A percentile compares a stretch with the other conserved stretches of the same genome.
phyloP scores from a whole-genome alignment of 1,284 basidiomycete genomes.

The Fomitopsis betulina region DNA sequence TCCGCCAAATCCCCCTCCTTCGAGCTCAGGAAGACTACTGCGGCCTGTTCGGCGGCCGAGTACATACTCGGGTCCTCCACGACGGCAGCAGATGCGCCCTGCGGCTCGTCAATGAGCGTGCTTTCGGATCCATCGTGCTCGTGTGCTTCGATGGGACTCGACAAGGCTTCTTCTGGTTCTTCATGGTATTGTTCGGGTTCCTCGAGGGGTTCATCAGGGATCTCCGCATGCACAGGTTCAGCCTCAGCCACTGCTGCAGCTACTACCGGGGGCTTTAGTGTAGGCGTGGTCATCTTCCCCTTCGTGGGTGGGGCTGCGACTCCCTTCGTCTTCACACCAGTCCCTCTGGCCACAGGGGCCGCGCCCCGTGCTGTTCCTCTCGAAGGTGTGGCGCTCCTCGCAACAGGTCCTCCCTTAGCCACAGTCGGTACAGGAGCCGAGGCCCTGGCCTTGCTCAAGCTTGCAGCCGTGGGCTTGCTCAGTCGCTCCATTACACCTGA shows the following conservation, averaged over 20 bases:
- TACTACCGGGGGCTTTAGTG: conserved; percentile 10
- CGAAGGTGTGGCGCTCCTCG: conserved; percentile 21
- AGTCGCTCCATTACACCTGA: conserved; percentile 53
- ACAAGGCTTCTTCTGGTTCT: conserved; percentile 9
- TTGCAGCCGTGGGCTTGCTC: conserved; percentile 74
- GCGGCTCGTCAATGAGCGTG: conserved; percentile 12
- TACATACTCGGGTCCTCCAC: conserved; percentile 8
- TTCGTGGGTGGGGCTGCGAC: conserved; percentile 11
- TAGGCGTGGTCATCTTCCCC: conserved; percentile 13
- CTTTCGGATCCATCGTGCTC: conserved; percentile 11
- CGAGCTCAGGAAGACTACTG: conserved; percentile 5
- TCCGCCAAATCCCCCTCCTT: conserved; percentile 11
- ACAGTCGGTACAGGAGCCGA: conserved; percentile 18
- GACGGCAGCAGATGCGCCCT: conserved; percentile 5
- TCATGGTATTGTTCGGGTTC: conserved; percentile 14
- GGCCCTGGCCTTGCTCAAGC: conserved; percentile 47
- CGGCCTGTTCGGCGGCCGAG: conserved; percentile 11
- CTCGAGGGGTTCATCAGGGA: not conserved
- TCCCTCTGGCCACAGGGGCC: conserved; percentile 20
- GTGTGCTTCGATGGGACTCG: conserved; percentile 7
- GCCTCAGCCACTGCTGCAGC: conserved; percentile 16
- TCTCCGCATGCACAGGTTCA: conserved; percentile 10
- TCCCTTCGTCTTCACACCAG: conserved; percentile 11
- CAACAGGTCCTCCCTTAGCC: conserved; percentile 15
- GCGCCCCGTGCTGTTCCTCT: conserved; percentile 18